Evolutionary conservation across 805 yeast species (phyloP), one percentile per base, ranked within the genome.

Genomic region (Nematodospora valgi): DNA sequence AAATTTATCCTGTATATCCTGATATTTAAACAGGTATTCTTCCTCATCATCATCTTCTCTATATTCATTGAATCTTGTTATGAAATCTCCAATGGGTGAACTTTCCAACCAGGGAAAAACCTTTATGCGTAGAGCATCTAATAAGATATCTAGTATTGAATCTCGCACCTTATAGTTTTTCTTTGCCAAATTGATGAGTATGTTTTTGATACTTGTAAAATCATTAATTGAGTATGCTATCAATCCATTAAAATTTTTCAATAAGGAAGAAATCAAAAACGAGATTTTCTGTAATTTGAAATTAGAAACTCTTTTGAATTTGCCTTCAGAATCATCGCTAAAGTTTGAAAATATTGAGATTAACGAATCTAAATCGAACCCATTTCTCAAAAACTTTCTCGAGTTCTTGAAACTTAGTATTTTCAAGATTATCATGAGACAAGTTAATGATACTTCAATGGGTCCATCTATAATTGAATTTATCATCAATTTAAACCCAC

Each of bases 161-260:
- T 76, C 80, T 26, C 86, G 74, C 4, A 81, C 58, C 24, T 68
- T 54, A 1, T 76, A 66, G 8, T 77, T 72, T 37, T 73, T 69
- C 34, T 72, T 68, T n/a, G 64, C 58, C 27, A 93, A 62, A 52
- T 88, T 81, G 27, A 68, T 58, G 2, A 89, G 59, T 19, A 89
- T 59, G 35, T 77, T 76, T 27, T 61, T 64, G 15, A 89, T 51
- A 7, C 81, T 71, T 37, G 64, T 61, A 42, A 76, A 80, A 39
- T 77, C 60, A 44, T 80, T 65, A 37, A 73, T 67, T 1, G 83
- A 71, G 46, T 81, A 74, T 11, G 82, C 74, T 40, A 81, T 70
- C 8, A 88, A 49, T 0, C 98, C 99, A 9, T 83, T 69, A 78
- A 91, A 82, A 22, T 78, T 70, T 41, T 86, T 83, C 32, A 91